Percentiles rank a stretch among this genome's conserved stretches.
These are phyloP conservation scores for Cornus suecica DNA, from an alignment of 148 eudicot species.

Conservation along the genomic window DNA sequence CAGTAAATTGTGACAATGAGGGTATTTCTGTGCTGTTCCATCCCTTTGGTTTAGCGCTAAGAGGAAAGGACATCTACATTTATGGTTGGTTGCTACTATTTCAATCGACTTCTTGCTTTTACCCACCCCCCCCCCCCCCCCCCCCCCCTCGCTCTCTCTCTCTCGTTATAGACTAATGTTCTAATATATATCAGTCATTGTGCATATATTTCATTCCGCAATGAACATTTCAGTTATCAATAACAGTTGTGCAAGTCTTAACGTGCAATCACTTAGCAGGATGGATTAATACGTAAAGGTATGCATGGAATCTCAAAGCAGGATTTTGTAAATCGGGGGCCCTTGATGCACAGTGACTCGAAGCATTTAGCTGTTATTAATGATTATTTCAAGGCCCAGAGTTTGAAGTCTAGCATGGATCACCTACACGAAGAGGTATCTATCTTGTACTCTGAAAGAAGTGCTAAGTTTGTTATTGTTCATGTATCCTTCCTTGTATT, in stretches of 20 bases:
- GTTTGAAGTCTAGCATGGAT: conserved; percentile 71
- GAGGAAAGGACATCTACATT: neutral
- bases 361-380: conserved; percentile 29
- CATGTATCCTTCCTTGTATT: conserved; percentile 4
- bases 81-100: neutral
- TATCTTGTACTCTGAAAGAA: neutral
- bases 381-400: conserved; percentile 42
- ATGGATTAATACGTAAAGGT: conserved; percentile 24
- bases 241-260: neutral
- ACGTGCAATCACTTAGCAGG: conserved; percentile 35
- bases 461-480: neutral
- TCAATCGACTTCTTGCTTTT: neutral
- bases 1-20: neutral
- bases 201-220: neutral
- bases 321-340: conserved; percentile 19
- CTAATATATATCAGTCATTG: neutral
- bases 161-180: no score
- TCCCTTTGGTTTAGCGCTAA: neutral
- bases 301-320: conserved; percentile 25
- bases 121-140: neutral
- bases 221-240: neutral
- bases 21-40: neutral
- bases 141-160: neutral
- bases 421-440: conserved; percentile 82
- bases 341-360: conserved; percentile 20